phyloP scores from a whole-genome alignment of 306 rosid genomes.

The Albizia julibrissin region DNA sequence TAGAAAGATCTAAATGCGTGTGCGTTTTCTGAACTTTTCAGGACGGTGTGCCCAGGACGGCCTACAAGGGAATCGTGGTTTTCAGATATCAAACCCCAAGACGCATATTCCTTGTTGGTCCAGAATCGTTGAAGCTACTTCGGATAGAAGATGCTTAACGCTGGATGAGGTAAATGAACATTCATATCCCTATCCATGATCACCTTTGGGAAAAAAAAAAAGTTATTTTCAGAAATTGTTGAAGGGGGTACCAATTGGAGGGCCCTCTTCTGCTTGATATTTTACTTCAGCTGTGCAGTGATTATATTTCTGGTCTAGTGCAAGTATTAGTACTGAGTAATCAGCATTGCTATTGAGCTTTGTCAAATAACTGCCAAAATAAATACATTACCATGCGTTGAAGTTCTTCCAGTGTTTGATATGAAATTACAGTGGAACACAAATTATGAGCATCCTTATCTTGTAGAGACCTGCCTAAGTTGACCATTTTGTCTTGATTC shows the following conservation, averaged over 20 bases:
- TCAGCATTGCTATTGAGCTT: constrained; percentile 24
- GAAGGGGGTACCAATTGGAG: not conserved
- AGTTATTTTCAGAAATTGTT: not conserved
- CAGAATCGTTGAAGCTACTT: constrained; percentile 71
- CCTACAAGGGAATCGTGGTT: constrained; percentile 90
- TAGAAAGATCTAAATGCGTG: constrained; percentile 21
- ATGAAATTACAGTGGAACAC: constrained; percentile 11
- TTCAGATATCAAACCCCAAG: constrained; percentile 66
- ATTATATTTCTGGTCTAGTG: constrained; percentile 3
- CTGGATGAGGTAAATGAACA: constrained; percentile 37
- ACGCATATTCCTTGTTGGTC: constrained; percentile 76
- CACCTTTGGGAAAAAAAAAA: not conserved
- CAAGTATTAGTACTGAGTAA: constrained; percentile 1
- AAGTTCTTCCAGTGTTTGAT: not conserved
- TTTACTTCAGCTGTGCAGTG: constrained; percentile 22
- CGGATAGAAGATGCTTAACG: constrained; percentile 55
- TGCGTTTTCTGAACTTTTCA: constrained; percentile 37
- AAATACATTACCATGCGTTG: not conserved
- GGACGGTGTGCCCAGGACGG: constrained; percentile 97
- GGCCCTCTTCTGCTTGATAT: not conserved
- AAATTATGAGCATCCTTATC: constrained; percentile 10
- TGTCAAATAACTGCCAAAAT: constrained; percentile 14
- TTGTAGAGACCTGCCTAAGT: not conserved
- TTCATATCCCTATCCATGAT: not conserved
- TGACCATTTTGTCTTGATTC: too few relatives aligned